These are phyloP conservation scores for Elaeis guineensis DNA, from an alignment of 176 grass and related monocot species.

Conservation along the genomic window DNA sequence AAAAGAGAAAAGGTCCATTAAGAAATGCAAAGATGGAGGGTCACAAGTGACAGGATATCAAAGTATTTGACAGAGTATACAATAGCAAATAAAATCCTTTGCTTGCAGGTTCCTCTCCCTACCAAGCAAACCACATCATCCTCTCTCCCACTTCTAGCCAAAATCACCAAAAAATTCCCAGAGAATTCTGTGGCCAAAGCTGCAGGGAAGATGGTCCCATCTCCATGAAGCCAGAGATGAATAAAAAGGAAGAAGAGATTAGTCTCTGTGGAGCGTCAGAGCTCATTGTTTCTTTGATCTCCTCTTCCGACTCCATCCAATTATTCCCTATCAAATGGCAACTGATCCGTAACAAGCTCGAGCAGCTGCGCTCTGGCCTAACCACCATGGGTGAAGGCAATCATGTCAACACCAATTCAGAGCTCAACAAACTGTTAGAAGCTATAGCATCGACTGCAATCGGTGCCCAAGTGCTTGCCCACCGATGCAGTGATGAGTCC, in stretches of 20 bases:
- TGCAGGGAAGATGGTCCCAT: neutral
- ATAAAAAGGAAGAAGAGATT: neutral
- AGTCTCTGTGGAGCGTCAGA: constrained; percentile 10
- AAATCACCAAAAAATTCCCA: no score
- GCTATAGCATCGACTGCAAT: constrained; percentile 18
- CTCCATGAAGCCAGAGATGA: constrained; percentile 13
- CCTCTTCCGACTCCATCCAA: constrained; percentile 36
- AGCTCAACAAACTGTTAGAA: constrained; percentile 32
- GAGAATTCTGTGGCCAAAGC: neutral
- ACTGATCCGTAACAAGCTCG: constrained; percentile 45
- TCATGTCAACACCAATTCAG: neutral
- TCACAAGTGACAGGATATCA: no score
- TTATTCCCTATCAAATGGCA: constrained; percentile 81
- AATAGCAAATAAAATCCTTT: no score
- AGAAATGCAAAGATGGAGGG: no score
- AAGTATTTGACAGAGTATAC: no score
- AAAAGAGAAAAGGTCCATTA: no score
- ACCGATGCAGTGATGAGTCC: constrained; percentile 42
- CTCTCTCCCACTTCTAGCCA: no score
- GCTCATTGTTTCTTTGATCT: constrained; percentile 26
- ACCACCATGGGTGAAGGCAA: neutral
- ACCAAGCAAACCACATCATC: no score
- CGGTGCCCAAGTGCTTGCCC: constrained; percentile 29
- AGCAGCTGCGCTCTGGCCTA: constrained; percentile 48
- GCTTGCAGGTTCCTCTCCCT: no score